phyloP scores from a whole-genome alignment of 768 basidiomycete genomes.

The Phlebiopsis gigantea region DNA sequence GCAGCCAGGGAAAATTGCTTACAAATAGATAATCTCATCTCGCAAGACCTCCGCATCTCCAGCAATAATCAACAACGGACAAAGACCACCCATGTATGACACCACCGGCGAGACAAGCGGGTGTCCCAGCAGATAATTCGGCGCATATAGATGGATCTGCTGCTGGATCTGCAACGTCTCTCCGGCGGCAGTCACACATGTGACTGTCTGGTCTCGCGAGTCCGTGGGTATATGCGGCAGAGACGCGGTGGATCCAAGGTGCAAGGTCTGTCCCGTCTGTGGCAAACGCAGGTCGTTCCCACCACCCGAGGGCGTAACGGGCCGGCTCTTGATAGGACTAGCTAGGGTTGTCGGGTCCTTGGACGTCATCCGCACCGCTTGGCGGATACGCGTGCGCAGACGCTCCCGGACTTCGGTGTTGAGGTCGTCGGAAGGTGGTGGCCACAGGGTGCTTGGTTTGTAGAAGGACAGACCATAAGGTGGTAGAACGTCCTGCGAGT shows the following conservation, averaged over 20 bases:
- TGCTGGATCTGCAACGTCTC: constrained; percentile 49
- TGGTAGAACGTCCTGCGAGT: constrained; percentile 72
- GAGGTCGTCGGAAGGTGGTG: constrained; percentile 63
- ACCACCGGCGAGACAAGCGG: constrained; percentile 80
- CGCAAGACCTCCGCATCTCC: constrained; percentile 89
- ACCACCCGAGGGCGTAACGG: neutral
- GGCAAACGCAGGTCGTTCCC: constrained; percentile 17
- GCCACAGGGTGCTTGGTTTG: constrained; percentile 78
- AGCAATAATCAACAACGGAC: constrained; percentile 79
- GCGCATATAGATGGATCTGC: constrained; percentile 85
- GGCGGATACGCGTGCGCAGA: constrained; percentile 56
- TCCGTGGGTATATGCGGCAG: constrained; percentile 33
- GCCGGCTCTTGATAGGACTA: neutral
- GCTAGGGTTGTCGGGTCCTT: neutral
- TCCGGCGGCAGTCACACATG: constrained; percentile 40
- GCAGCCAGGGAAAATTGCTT: constrained; percentile 22
- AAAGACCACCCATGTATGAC: constrained; percentile 85
- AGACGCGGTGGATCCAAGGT: constrained; percentile 44
- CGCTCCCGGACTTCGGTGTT: constrained; percentile 51
- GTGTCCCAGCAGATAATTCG: constrained; percentile 70
- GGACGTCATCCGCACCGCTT: constrained; percentile 33
- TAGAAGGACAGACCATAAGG: constrained; percentile 71
- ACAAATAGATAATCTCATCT: constrained; percentile 90
- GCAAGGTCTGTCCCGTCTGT: constrained; percentile 30
- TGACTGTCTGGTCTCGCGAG: constrained; percentile 38